Evolutionary conservation across 768 basidiomycete species (phyloP), one percentile per base, ranked within the genome.

Genomic region (Psilocybe cubensis): DNA sequence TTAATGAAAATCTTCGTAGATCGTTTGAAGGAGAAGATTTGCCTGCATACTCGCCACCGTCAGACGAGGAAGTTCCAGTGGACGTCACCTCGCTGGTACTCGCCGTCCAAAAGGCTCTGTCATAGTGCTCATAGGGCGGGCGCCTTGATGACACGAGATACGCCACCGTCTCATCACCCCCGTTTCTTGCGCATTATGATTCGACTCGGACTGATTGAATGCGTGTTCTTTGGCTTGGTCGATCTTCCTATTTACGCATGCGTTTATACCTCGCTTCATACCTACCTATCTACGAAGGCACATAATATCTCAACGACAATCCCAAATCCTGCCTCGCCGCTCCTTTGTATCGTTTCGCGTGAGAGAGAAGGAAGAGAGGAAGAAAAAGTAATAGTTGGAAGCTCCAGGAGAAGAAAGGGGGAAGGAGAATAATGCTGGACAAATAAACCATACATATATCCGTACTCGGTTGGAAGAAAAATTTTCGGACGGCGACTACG

Each of bases 51-150:
- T 58, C 57, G 17, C 43, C 42, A 10, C 57, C 50, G 25, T 10
- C 18, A 50, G 60, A 63, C 17, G 62, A 56, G 24, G 60, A 63
- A 41, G 66, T 81, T 43, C 62, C 67, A 5, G 68, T 84, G 28
- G 75, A 83, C 55, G 70, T 69, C 7, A 52, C 71, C n/a, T 75
- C 78, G 14, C 66, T 84, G n/a, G 67, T 77, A 14, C 68, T 73
- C 21, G 67, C 72, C 10, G 75, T 84, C 27, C 65, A 66, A 25
- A 56, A 59, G 24, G 56, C 65, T 23, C 53, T 71, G 46, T 14
- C 46, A 4, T 48, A 29, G 35, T n/a, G n/a, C n/a, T n/a, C n/a
- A n/a, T n/a, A n/a, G n/a, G n/a, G n/a, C n/a, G n/a, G n/a, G n/a
- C n/a, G n/a, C n/a, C n/a, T n/a, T n/a, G n/a, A n/a, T n/a, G n/a